Evolutionary conservation across 345 rosid genomes (phyloP).

Genomic region (Eucalyptus coolabah): DNA sequence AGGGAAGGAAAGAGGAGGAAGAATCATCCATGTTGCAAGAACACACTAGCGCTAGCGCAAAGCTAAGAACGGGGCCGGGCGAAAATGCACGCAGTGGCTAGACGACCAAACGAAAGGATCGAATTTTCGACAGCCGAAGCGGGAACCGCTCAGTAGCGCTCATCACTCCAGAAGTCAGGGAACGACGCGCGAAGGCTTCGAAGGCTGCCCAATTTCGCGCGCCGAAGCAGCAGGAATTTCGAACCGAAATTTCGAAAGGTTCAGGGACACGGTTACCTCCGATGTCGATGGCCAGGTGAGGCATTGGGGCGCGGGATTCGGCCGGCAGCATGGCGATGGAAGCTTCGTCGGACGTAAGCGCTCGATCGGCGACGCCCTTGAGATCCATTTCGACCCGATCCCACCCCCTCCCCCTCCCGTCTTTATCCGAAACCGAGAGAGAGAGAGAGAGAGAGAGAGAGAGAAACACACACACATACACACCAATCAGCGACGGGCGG

Average conservation of each 20-base stretch:
- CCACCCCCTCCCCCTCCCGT: too few relatives aligned
- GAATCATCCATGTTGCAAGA: neutral
- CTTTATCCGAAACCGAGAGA: neutral
- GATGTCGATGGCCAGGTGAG: conserved; percentile 82
- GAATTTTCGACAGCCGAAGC: neutral
- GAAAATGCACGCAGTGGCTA: neutral
- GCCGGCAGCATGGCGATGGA: neutral
- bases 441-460: neutral
- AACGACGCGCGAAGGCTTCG: neutral
- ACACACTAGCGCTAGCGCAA: neutral
- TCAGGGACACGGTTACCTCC: conserved; percentile 39
- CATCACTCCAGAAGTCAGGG: neutral
- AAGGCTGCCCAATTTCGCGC: neutral
- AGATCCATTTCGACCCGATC: neutral
- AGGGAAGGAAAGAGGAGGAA: neutral
- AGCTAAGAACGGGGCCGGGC: neutral
- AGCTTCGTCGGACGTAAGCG: neutral
- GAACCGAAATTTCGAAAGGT: neutral
- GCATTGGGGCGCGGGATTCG: conserved; percentile 19
- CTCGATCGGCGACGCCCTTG: neutral
- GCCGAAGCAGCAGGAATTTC: neutral
- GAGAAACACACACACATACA: too few relatives aligned
- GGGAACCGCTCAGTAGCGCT: neutral
- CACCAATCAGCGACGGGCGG: neutral
- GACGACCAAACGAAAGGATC: neutral